A percentile compares a stretch with the other conserved stretches of the same genome.
phyloP scores from a whole-genome alignment of 2,329 filamentous ascomycete species.

The Alternaria atra region DNA sequence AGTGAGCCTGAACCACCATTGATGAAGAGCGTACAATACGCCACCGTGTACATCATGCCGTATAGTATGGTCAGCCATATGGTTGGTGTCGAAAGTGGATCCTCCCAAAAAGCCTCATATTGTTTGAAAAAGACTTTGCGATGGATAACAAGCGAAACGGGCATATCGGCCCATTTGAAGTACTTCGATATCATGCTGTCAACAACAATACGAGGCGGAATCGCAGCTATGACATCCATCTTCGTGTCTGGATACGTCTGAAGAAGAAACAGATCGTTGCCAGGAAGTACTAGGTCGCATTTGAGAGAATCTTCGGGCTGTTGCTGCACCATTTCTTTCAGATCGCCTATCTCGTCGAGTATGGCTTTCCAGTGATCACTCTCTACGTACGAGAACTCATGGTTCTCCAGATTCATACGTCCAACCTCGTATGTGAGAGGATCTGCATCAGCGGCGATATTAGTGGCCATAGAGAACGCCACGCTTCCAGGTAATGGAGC shows the following conservation, averaged over 20 bases:
- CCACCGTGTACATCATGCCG: conserved; percentile 1
- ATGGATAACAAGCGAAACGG: background rate
- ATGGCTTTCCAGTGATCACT: conserved; percentile 5
- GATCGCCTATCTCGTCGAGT: background rate
- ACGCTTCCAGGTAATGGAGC: background rate
- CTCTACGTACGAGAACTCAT: background rate
- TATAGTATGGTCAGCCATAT: conserved; percentile 2
- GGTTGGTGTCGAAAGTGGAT: background rate
- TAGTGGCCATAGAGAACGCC: background rate
- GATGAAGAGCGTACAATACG: background rate
- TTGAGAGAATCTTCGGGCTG: background rate
- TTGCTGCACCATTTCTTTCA: background rate
- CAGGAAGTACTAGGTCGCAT: background rate
- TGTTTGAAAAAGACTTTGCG: background rate
- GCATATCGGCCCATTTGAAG: conserved; percentile 2
- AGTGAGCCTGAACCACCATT: background rate
- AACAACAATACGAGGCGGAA: background rate
- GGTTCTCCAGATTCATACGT: background rate
- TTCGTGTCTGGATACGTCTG: background rate
- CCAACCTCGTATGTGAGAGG: background rate
- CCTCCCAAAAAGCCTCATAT: conserved; percentile 1
- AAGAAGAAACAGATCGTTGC: conserved; percentile 2
- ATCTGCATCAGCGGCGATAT: background rate
- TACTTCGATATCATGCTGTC: background rate
- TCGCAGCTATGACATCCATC: background rate